These are phyloP conservation scores for Rhodamnia rubescens DNA, from an alignment of 345 rosid species.

Conservation along the genomic window DNA sequence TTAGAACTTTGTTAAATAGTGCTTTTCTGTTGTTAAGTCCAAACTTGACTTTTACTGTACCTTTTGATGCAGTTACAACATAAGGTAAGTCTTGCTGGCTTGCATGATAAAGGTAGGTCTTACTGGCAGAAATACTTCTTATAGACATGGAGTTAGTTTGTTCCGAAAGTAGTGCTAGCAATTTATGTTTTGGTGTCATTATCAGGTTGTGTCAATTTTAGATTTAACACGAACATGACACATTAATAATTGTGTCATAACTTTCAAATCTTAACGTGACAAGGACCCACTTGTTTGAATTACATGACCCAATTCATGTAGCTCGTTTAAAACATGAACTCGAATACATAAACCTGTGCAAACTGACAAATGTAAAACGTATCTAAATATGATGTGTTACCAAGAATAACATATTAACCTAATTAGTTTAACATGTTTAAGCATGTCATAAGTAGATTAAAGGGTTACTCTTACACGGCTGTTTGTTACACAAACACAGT, in stretches of 20 bases:
- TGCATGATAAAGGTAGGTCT: slow-evolving; percentile 85
- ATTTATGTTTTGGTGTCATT: neutral
- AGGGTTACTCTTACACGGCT: neutral
- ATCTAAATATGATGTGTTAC: neutral
- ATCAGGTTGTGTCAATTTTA: neutral
- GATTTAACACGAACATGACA: neutral
- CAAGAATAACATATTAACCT: neutral
- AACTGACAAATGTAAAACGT: neutral
- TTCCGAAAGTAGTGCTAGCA: neutral
- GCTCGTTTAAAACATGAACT: neutral
- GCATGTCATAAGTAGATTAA: neutral
- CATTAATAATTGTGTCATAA: neutral
- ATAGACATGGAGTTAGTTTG: neutral
- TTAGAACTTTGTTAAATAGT: neutral
- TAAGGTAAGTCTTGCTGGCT: slow-evolving; percentile 60
- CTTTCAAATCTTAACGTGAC: neutral
- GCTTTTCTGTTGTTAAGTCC: neutral
- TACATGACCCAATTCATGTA: neutral
- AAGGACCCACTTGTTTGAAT: neutral
- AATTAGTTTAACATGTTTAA: neutral
- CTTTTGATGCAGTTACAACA: slow-evolving; percentile 44
- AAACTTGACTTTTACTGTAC: neutral
- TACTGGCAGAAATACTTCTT: neutral
- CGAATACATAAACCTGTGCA: neutral
- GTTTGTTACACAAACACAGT: neutral